Base-by-base conservation (phyloP, 169 alveolate species). In the Amoebophrya sp. region DNA sequence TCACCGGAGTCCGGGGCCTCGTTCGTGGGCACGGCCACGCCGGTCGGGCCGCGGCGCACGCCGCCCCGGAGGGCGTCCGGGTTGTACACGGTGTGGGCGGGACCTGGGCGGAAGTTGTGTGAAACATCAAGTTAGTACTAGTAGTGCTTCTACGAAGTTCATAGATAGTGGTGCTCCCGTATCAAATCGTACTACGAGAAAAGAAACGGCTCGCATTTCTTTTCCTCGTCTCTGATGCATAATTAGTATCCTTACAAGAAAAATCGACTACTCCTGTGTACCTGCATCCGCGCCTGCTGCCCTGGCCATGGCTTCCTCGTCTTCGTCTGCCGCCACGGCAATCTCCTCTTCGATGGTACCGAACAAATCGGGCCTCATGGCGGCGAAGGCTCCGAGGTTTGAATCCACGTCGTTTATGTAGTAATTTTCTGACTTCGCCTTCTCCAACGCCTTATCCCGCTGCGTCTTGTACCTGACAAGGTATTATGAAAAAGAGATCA, bases 351-450 rank as follows among this genome's bases (percentile, higher is more conserved):
- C 97, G 47, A 95, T 94, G 39, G 97, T 93, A 25, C 98, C 98
- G 92, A 95, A 96, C 54, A 96, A 91, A 93, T 96, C 98, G 12
- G 98, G 98, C 55, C 98, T 94, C 93, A 95, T 95, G 39, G 96
- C 93, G 77, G 95, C 96, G 93, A 96, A 95, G 40, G 94, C 94
- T 2, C 96, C 95, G 38, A 96, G 95, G 89, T 96, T 96, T 55
- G 94, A 95, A 92, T 95, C 98, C 89, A 96, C 95, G 91, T 95
- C 94, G 12, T 97, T 96, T 32, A 97, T 93, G 35, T 25, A 66
- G 83, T 25, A 25, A 66, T 66, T 66, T 25, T 66, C 83, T 0
- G 32, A 7, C 35, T n/a, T 66, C 29, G 83, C 83, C 35, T 66
- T 66, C 35, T 66, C 83, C 83, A 66, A 25, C 29, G 83, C 95